Conservation (phyloP, 1,284 basidiomycete genomes). For the Moniliophthora roreri region DNA sequence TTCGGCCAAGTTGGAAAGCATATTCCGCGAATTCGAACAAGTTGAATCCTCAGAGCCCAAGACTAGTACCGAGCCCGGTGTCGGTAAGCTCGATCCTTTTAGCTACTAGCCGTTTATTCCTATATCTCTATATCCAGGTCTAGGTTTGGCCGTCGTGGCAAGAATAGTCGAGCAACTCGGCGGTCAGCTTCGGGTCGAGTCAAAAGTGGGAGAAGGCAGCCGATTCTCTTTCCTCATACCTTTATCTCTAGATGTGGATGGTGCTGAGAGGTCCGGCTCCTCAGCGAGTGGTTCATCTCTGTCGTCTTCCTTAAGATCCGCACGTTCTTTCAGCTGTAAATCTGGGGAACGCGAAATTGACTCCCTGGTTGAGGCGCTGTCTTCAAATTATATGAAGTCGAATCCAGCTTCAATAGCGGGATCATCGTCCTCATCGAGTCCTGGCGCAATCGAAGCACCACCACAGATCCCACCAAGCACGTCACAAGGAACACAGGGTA, state of each 20-base stretch:
- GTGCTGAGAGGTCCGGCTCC: constrained; percentile 11
- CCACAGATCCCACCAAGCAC: background rate
- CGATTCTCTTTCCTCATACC: constrained; percentile 75
- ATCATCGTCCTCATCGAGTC: background rate
- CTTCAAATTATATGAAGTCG: constrained; percentile 35
- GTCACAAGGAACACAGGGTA: constrained; percentile 20
- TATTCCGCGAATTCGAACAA: constrained; percentile 87
- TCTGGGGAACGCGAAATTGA: constrained; percentile 50
- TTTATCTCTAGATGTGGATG: constrained; percentile 37
- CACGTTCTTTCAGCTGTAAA: constrained; percentile 8
- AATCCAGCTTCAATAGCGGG: background rate
- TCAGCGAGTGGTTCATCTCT: constrained; percentile 23
- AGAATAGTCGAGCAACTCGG: constrained; percentile 82
- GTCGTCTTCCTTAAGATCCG: constrained; percentile 17
- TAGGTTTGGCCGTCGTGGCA: constrained; percentile 81
- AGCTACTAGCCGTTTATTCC: background rate
- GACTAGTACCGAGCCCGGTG: constrained; percentile 39
- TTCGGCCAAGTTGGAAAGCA: constrained; percentile 71
- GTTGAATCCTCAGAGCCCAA: constrained; percentile 59
- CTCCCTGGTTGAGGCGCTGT: constrained; percentile 67
- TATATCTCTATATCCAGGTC: constrained; percentile 37
- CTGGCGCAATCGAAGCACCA: background rate
- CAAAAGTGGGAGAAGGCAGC: constrained; percentile 68
- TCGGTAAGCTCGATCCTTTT: constrained; percentile 39
- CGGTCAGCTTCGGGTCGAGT: constrained; percentile 81